Percentiles rank a stretch among this genome's conserved stretches.
phyloP scores from a whole-genome alignment of 2,329 filamentous ascomycete species.

The Penicillium sp. region DNA sequence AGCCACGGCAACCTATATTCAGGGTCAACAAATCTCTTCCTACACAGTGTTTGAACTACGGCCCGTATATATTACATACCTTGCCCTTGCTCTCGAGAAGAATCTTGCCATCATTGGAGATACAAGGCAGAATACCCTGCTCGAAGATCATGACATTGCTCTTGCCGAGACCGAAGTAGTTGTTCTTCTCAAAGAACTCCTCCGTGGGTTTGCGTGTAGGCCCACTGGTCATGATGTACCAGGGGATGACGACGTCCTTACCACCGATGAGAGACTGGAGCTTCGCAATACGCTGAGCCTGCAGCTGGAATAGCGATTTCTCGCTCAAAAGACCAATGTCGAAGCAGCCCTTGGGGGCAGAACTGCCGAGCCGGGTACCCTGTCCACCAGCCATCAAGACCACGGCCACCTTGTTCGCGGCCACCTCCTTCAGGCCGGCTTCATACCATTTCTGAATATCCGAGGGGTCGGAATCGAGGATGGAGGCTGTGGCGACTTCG shows the following conservation, averaged over 20 bases:
- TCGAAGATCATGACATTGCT: constrained; percentile 92
- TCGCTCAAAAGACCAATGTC: constrained; percentile 89
- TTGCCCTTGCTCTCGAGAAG: constrained; percentile 85
- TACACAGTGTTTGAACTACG: not conserved
- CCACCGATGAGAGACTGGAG: constrained; percentile 74
- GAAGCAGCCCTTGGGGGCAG: constrained; percentile 94
- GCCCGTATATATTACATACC: constrained; percentile 42
- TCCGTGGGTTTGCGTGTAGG: constrained; percentile 91
- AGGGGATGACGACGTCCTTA: constrained; percentile 69
- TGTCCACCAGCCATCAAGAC: constrained; percentile 97
- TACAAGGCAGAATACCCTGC: constrained; percentile 93
- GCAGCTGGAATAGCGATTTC: constrained; percentile 96
- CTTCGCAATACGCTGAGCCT: constrained; percentile 89
- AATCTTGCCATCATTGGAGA: constrained; percentile 97
- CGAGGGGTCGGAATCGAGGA: constrained; percentile 78
- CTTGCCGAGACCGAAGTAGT: constrained; percentile 83
- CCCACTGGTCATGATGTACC: constrained; percentile 99
- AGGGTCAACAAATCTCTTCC: constrained; percentile 4
- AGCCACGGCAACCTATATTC: constrained; percentile 73
- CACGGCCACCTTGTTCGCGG: constrained; percentile 71
- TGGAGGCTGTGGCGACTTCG: constrained; percentile 78
- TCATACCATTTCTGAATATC: constrained; percentile 84
- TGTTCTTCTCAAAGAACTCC: constrained; percentile 83
- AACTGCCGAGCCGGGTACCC: constrained; percentile 90
- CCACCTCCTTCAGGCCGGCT: constrained; percentile 63